Evolutionary conservation across 139 green algal genomes (phyloP).

Genomic region (Raphidocelis subcapitata): DNA sequence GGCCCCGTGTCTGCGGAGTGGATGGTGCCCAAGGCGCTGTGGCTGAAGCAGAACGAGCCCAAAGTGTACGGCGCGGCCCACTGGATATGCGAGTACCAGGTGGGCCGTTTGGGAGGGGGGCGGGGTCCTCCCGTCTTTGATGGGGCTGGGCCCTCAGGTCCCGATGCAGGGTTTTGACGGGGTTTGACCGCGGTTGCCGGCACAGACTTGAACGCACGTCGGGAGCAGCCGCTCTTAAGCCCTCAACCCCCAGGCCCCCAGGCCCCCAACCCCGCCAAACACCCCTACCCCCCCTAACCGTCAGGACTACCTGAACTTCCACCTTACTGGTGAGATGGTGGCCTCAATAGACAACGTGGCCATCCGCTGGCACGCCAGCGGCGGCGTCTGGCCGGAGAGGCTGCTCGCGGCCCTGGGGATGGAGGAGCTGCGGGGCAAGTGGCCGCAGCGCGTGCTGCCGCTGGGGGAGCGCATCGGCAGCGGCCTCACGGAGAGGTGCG

Average conservation of each 20-base stretch:
- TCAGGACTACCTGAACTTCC: slow-evolving; percentile 73
- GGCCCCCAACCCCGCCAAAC: too few relatives aligned
- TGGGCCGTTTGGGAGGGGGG: neutral
- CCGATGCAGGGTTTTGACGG: too few relatives aligned
- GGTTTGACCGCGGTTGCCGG: too few relatives aligned
- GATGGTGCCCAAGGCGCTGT: slow-evolving; percentile 83
- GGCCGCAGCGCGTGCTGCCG: slow-evolving; percentile 59
- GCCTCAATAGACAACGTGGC: slow-evolving; percentile 67
- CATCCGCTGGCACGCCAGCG: slow-evolving; percentile 79
- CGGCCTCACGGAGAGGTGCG: slow-evolving; percentile 44
- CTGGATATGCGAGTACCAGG: slow-evolving; percentile 78
- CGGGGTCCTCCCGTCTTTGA: too few relatives aligned
- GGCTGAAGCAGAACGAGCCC: slow-evolving; percentile 67
- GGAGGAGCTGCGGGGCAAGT: slow-evolving; percentile 57
- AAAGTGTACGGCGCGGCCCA: slow-evolving; percentile 39
- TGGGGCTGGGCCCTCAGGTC: too few relatives aligned
- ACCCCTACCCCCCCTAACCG: neutral
- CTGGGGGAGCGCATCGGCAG: slow-evolving; percentile 61
- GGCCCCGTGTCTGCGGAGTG: slow-evolving; percentile 76
- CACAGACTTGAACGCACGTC: too few relatives aligned
- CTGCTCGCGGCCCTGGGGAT: slow-evolving; percentile 56
- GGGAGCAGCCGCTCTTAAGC: too few relatives aligned
- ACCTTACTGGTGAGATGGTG: slow-evolving; percentile 68
- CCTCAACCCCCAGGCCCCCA: neutral
- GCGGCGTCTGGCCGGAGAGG: slow-evolving; percentile 16